A percentile compares a stretch with the other conserved stretches of the same genome.
Conservation (phyloP, 768 basidiomycete species). For the Leccinum olivaceopallidum region DNA sequence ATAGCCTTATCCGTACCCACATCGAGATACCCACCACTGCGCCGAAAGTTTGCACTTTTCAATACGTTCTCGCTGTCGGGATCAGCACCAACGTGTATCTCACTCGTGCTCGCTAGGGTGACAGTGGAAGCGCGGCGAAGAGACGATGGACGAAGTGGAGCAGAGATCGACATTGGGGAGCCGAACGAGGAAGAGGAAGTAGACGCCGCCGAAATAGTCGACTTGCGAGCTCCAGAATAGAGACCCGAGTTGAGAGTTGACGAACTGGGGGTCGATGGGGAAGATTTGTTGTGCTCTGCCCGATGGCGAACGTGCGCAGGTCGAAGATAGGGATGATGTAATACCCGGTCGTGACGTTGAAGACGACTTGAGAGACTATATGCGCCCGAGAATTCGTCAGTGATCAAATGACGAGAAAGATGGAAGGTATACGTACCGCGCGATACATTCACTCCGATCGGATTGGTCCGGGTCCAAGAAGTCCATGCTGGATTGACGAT, state of each 20-base stretch:
- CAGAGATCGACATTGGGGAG: conserved; percentile 38
- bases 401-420: conserved; percentile 6
- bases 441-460: conserved; percentile 50
- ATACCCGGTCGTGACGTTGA: conserved; percentile 59
- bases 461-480: conserved; percentile 60
- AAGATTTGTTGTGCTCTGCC: conserved; percentile 23
- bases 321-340: conserved; percentile 63
- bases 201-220: conserved; percentile 29
- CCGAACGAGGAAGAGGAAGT: conserved; percentile 35
- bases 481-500: conserved; percentile 87
- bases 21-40: conserved; percentile 17
- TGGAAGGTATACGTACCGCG: conserved; percentile 50
- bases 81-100: conserved; percentile 12
- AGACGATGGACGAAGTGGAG: conserved; percentile 44
- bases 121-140: conserved; percentile 39
- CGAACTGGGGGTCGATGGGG: conserved; percentile 62
- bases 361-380: conserved; percentile 65
- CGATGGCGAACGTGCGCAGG: conserved; percentile 30
- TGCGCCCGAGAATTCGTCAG: conserved; percentile 16
- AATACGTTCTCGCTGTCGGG: conserved; percentile 13
- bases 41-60: conserved; percentile 12
- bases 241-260: conserved; percentile 55
- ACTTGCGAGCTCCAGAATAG: conserved; percentile 31
- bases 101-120: conserved; percentile 27
- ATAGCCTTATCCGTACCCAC: conserved; percentile 21